Evolutionary conservation across 768 basidiomycete genomes (phyloP).

Genomic region (Cystobasidium onofrii): DNA sequence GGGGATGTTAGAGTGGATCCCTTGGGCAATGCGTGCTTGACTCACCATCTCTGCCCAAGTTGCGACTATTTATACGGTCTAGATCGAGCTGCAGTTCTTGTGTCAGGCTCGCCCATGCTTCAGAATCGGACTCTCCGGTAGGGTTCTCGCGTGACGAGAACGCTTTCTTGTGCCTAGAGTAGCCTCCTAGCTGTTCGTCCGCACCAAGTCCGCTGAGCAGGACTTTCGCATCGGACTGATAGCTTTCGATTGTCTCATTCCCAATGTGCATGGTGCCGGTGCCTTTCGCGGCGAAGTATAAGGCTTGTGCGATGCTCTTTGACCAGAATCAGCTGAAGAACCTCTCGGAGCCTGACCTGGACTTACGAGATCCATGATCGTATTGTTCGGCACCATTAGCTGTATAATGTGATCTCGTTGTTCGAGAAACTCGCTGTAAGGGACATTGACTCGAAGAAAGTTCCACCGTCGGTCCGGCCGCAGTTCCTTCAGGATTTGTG

Average conservation of each 20-base stretch:
- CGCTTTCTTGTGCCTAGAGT: conserved; percentile 74
- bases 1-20: neutral
- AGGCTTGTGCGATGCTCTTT: conserved; percentile 80
- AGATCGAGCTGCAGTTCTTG: conserved; percentile 66
- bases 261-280: conserved; percentile 49
- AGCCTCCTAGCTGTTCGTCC: conserved; percentile 91
- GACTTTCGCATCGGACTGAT: conserved; percentile 69
- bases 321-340: neutral
- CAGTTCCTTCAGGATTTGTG: conserved; percentile 66
- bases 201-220: conserved; percentile 85
- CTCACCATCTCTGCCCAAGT: conserved; percentile 73
- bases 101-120: conserved; percentile 27
- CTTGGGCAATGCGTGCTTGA: neutral
- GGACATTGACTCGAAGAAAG: conserved; percentile 81
- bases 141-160: conserved; percentile 46
- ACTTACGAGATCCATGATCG: conserved; percentile 83
- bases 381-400: conserved; percentile 68
- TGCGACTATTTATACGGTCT: conserved; percentile 57
- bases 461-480: conserved; percentile 80
- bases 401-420: conserved; percentile 61
- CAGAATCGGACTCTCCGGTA: neutral
- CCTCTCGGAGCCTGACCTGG: neutral
- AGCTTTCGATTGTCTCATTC: conserved; percentile 50
- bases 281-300: conserved; percentile 87
- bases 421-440: conserved; percentile 56